Evolutionary conservation across 2,329 filamentous ascomycete species (phyloP).

Genomic region (Daldinia sp.): DNA sequence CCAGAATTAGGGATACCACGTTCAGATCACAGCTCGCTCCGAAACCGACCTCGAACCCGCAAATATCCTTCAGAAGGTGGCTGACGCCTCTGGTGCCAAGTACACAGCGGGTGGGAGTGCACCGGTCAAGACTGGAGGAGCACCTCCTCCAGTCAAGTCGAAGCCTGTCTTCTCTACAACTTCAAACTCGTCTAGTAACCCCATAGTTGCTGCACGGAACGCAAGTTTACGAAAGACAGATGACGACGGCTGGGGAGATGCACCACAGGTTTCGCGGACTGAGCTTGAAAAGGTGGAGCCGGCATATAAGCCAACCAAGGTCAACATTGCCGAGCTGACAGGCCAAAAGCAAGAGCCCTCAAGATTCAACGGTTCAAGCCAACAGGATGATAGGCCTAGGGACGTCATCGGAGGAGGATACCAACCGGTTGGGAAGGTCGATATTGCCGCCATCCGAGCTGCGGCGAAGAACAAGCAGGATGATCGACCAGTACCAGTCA

Average conservation of each 20-base stretch:
- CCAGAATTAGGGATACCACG: constrained; percentile 79
- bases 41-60: constrained; percentile 89
- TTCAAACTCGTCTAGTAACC: constrained; percentile 65
- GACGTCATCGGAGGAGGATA: constrained; percentile 87
- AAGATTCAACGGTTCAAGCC: constrained; percentile 60
- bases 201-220: constrained; percentile 71
- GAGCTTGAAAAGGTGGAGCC: constrained; percentile 91
- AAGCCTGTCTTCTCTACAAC: constrained; percentile 94
- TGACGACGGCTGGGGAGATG: constrained; percentile 94
- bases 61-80: constrained; percentile 88
- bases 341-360: constrained; percentile 75
- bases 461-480: constrained; percentile 75
- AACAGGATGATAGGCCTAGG: constrained; percentile 54
- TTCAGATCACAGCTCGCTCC: constrained; percentile 94
- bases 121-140: constrained; percentile 59
- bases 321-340: constrained; percentile 87
- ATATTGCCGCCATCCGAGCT: constrained; percentile 88
- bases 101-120: constrained; percentile 77
- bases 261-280: constrained; percentile 85
- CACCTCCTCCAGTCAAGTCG: constrained; percentile 77
- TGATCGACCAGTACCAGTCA: constrained; percentile 83
- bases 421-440: constrained; percentile 95
- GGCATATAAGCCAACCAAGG: constrained; percentile 94
- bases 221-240: constrained; percentile 66
- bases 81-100: constrained; percentile 93